These are phyloP conservation scores for Rhodotorula mucilaginosa DNA, from an alignment of 1,284 basidiomycete genomes.

Conservation along the genomic window DNA sequence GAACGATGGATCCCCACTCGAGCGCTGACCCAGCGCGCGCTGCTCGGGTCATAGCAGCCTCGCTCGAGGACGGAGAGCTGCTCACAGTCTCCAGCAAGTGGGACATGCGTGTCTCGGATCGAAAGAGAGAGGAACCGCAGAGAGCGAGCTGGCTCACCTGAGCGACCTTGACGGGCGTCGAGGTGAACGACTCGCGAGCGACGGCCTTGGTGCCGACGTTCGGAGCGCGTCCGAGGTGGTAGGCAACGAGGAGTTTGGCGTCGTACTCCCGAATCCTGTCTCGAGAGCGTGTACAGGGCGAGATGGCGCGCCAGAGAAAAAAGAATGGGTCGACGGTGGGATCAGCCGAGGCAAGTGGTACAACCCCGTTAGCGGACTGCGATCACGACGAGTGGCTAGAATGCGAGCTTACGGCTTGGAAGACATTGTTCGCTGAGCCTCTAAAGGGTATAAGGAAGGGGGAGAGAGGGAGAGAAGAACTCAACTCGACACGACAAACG, in stretches of 20 bases:
- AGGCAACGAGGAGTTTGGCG: constrained; percentile 83
- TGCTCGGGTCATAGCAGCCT: too few species aligned
- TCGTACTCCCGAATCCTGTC: constrained; percentile 41
- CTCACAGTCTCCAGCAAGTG: neutral
- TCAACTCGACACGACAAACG: neutral
- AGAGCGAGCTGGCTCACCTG: constrained; percentile 51
- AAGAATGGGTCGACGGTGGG: neutral
- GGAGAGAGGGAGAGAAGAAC: neutral
- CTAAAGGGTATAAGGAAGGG: too few species aligned
- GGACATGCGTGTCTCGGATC: neutral
- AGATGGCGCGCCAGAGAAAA: neutral
- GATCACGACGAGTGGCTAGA: neutral
- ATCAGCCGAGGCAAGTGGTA: neutral
- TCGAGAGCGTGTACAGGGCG: too few species aligned
- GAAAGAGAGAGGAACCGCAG: neutral
- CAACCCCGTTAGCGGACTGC: neutral
- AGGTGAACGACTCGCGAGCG: constrained; percentile 59
- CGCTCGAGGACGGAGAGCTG: too few species aligned
- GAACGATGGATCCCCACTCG: too few species aligned
- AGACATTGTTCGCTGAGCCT: too few species aligned
- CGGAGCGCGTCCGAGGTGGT: constrained; percentile 87
- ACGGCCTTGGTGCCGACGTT: constrained; percentile 56
- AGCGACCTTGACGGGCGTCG: constrained; percentile 56
- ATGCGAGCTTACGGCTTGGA: too few species aligned
- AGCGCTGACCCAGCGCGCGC: too few species aligned